Conservation (phyloP, 345 rosid genomes). For the Arabidopsis suecica region DNA sequence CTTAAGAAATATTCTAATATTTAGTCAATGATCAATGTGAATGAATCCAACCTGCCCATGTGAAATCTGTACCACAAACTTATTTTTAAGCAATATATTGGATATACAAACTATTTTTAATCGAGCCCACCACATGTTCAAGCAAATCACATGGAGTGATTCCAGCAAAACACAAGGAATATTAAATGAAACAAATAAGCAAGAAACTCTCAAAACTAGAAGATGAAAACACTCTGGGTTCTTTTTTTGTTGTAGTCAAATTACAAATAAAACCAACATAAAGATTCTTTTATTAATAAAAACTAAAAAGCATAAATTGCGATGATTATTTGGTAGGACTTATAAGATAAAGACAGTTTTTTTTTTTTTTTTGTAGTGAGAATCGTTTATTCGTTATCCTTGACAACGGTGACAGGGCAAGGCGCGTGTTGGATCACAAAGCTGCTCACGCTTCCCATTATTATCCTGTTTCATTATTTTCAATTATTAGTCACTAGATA, state of each 20-base stretch:
- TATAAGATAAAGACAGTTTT: constrained; percentile 9
- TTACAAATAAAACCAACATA: constrained; percentile 21
- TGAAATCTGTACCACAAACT: constrained; percentile 4
- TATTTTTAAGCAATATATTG: neutral
- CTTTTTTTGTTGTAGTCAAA: neutral
- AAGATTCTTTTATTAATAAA: neutral
- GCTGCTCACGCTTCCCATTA: constrained; percentile 76
- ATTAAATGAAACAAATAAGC: neutral
- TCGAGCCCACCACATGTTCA: constrained; percentile 26
- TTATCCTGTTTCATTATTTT: constrained; percentile 61
- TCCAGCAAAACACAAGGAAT: constrained; percentile 23
- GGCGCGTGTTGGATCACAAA: constrained; percentile 54
- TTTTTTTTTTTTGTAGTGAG: constrained; percentile 4
- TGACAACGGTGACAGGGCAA: constrained; percentile 68
- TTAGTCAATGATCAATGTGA: neutral
- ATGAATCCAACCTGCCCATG: constrained; percentile 22
- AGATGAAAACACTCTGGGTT: neutral
- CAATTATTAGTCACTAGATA: neutral
- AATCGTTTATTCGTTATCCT: constrained; percentile 40
- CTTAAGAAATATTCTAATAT: neutral
- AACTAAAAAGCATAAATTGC: neutral
- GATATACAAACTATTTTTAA: neutral
- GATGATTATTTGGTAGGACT: constrained; percentile 12
- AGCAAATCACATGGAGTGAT: constrained; percentile 29
- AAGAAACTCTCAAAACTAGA: neutral